Evolutionary conservation across 352 stramenopile species (phyloP), one percentile per base, ranked within the genome.

Genomic region (Phytophthora sp.): DNA sequence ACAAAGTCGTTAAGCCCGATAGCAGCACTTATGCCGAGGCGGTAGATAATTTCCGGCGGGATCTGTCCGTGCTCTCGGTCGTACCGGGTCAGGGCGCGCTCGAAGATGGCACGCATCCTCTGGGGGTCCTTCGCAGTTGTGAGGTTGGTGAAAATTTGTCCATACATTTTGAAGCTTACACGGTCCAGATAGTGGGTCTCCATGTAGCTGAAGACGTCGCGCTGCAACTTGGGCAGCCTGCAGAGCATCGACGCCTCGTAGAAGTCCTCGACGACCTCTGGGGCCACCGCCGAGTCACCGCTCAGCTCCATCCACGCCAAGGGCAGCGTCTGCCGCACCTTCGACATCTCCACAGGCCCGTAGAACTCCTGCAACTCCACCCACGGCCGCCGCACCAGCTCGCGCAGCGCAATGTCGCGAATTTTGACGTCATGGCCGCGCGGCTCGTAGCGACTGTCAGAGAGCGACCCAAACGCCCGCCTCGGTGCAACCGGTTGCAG

Each of bases 41-140:
- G 79, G 35, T 87, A 88, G 44, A 91, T 68, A 23, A 92, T 78
- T 49, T 89, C 81, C 1, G 76, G 73, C 9, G 66, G 59, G 1
- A 34, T 48, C 15, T 48, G 52, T 18, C 62, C 56, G 48, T 54
- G 44, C 12, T 74, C 46, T 7, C 41, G 54, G 55, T 77, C 54
- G 46, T 69, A 82, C 24, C 62, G 53, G 11, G 37, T 48, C 41
- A 67, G 62, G 15, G 58, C 64, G 49, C 64, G 54, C 46, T 79
- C 58, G 24, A 70, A 86, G 50, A 79, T 67, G 11, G 23, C 44
- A 8, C 54, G 62, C 49, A 77, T 77, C 21, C 35, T 45, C 20
- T 68, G 23, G 2, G 30, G 21, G 4, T 77, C 46, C 48, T 64
- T 67, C 10, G 50, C n/a, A 20, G 46, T 62, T 21, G 38, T 32